Evolutionary conservation across 768 basidiomycete species (phyloP).

Genomic region (Mycena belliarum): DNA sequence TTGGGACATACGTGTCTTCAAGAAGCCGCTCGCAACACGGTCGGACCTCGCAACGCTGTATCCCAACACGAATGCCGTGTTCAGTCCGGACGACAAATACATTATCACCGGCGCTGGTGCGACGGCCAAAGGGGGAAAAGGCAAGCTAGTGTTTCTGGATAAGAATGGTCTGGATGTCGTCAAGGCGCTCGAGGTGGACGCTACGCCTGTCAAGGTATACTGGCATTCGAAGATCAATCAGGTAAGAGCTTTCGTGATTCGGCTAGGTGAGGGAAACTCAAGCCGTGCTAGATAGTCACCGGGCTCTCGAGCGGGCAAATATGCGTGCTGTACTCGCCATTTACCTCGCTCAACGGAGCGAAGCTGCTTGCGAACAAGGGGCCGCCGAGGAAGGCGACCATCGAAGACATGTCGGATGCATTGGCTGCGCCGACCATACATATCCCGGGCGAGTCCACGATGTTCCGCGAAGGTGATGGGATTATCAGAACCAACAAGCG

Average conservation of each 20-base stretch:
- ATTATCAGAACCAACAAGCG: slow-evolving; percentile 78
- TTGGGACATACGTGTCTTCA: slow-evolving; percentile 93
- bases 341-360: slow-evolving; percentile 87
- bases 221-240: slow-evolving; percentile 99
- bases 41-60: slow-evolving; percentile 74
- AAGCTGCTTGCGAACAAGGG: slow-evolving; percentile 87
- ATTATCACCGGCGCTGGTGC: slow-evolving; percentile 83
- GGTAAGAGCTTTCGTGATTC: slow-evolving; percentile 40
- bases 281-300: slow-evolving; percentile 66
- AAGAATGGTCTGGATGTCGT: slow-evolving; percentile 70
- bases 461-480: slow-evolving; percentile 83
- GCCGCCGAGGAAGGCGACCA: slow-evolving; percentile 75
- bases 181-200: slow-evolving; percentile 67
- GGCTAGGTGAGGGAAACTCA: background rate
- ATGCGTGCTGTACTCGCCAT: slow-evolving; percentile 89
- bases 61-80: slow-evolving; percentile 90
- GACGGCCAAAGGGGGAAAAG: slow-evolving; percentile 63
- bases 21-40: slow-evolving; percentile 78
- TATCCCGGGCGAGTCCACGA: slow-evolving; percentile 88
- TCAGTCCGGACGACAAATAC: slow-evolving; percentile 92
- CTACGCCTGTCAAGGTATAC: slow-evolving; percentile 83
- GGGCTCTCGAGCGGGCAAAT: slow-evolving; percentile 88
- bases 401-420: slow-evolving; percentile 89
- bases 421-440: slow-evolving; percentile 84
- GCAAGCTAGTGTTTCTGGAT: slow-evolving; percentile 72